A percentile compares a stretch with the other conserved stretches of the same genome.
These are phyloP conservation scores for Penicillium sp. DNA, from an alignment of 2,329 filamentous ascomycete species.

Conservation along the genomic window DNA sequence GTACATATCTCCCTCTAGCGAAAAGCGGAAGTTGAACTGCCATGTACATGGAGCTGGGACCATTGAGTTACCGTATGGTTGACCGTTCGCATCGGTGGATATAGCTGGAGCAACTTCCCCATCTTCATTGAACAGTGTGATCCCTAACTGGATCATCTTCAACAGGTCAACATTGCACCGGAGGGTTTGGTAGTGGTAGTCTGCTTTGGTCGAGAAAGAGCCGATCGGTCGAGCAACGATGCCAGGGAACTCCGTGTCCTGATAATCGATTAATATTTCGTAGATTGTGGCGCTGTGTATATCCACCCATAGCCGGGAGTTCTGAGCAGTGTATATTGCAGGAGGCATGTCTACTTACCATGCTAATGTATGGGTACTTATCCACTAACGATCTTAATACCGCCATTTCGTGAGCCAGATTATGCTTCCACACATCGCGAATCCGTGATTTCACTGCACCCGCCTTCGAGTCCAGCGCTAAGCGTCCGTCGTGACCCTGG, in stretches of 20 bases:
- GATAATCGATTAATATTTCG: constrained; percentile 19
- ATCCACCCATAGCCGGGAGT: background rate
- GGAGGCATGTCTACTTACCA: constrained; percentile 62
- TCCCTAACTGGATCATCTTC: constrained; percentile 94
- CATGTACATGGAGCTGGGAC: constrained; percentile 80
- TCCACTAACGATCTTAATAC: constrained; percentile 79
- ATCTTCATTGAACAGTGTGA: constrained; percentile 88
- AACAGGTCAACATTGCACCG: constrained; percentile 96
- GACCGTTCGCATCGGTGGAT: constrained; percentile 54
- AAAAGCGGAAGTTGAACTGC: constrained; percentile 99
- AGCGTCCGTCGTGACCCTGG: constrained; percentile 52
- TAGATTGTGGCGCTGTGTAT: background rate
- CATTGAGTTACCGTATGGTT: constrained; percentile 53
- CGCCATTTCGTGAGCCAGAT: constrained; percentile 87
- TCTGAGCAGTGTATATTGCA: background rate
- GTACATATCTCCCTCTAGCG: constrained; percentile 94
- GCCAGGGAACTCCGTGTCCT: constrained; percentile 99
- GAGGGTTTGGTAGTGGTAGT: constrained; percentile 98
- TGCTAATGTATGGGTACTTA: constrained; percentile 92
- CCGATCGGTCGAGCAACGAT: constrained; percentile 96
- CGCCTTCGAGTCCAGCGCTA: constrained; percentile 56
- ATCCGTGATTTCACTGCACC: constrained; percentile 73
- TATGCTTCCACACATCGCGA: constrained; percentile 94
- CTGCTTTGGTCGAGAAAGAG: constrained; percentile 88
- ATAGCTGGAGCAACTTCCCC: constrained; percentile 80